Base-by-base conservation (phyloP, 129 eudicot genomes). In the Escallonia herrerae region DNA sequence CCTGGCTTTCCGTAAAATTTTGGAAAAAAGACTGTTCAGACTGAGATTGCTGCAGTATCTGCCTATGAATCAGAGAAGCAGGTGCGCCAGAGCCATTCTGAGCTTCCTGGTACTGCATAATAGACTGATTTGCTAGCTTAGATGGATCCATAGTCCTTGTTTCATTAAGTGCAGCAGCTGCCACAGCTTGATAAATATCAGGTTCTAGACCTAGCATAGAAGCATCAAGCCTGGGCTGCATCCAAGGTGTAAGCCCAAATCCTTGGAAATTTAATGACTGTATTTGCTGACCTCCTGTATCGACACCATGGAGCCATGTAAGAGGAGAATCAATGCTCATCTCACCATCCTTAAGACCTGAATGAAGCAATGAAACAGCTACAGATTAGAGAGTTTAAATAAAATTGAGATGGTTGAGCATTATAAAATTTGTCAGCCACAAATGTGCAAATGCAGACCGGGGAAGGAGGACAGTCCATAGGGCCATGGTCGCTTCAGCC, bases 401-500 rank as follows among this genome's bases (percentile, higher is more conserved):
- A 42, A 7, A 69, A 33, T 47, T 50, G 2, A 0, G 46, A 40
- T 39, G 40, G 49, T 15, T 8, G 45, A 10, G 47, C 6, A 62
- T 14, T 15, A 5, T 49, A 49, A n/a, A 51, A 6, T 15, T 38
- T 43, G 6, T 7, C 43, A 9, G 12, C 43, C 8, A 11, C 8
- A 2, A 1, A 56, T 42, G 52, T 54, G 39, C 38, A 50, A 5
- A 41, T 38, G 69, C 9, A 56, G 63, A 89, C 97, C 97, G 43
- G 69, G 69, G 52, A 79, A 82, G 40, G 95, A 59, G 42, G 93
- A 86, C 7, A 87, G 58, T 60, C 89, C 93, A 6, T 90, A 76
- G 45, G 97, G 93, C 97, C 95, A 90, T 7, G 97, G 95, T 40
- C 97, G 87, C 67, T 90, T 90, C 71, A 87, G 80, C 70, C 97